Base-by-base conservation (phyloP, 2,329 filamentous ascomycete genomes). In the Diaporthe capsici region DNA sequence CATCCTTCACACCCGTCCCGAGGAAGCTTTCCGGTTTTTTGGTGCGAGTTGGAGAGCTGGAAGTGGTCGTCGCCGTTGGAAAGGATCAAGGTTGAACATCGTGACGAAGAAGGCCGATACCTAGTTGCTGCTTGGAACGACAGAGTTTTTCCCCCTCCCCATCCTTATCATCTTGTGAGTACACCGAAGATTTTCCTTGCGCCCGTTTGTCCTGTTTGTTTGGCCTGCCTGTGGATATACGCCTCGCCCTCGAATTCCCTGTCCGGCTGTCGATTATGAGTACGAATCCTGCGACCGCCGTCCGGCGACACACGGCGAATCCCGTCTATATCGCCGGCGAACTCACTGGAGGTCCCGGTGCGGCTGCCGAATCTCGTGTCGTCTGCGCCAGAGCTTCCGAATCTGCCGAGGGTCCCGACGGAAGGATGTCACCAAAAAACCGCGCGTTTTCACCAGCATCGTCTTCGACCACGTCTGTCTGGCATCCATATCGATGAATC, bases 11-110 rank as follows among this genome's bases (percentile, higher is more conserved):
- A 70, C 65, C 65, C 49, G 34, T 42, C 20, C 49, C 65, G 65
- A 55, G 65, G 49, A 70, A 70, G 65, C 22, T 53, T 55, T 42
- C 22, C 44, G 65, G 47, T 72, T 72, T 75, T 71, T 75, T n/a
- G 73, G 73, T 75, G 58, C 47, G 70, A 61, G 73, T 75, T 39
- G 73, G 67, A 72, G 73, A 73, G 71, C 58, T 63, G 73, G 73
- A 72, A 75, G 73, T 75, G 73, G 73, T 75, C 73, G 73, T 72
- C 73, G 49, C 15, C 51, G 65, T 70, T 70, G 73, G 67, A 55
- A 20, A 75, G 73, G 73, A 37, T 42, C 55, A 65, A 72, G 73
- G 73, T 72, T 75, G 73, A 75, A 72, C 57, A 75, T 37, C 47
- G 73, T 57, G 55, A 75, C 39, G 57, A 71, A 55, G 55, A 60